phyloP scores from a whole-genome alignment of 805 yeast species.

The Yamadazyma philogaea region DNA sequence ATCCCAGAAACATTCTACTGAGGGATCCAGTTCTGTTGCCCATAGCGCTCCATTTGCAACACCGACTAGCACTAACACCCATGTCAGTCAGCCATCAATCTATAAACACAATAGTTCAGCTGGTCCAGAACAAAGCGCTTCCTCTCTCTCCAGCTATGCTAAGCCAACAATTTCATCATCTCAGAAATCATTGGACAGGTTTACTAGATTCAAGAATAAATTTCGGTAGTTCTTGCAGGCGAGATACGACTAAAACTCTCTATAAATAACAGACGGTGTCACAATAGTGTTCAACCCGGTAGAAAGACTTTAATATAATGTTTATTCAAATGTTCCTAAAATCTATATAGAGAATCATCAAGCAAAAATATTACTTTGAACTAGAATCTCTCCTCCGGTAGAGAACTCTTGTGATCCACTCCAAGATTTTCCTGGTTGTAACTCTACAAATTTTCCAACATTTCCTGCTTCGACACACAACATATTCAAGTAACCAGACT shows the following conservation, averaged over 20 bases:
- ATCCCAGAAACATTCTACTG: constrained; percentile 17
- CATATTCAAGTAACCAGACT: constrained; percentile 79
- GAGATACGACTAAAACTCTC: neutral
- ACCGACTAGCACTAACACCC: constrained; percentile 8
- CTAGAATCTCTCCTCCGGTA: constrained; percentile 58
- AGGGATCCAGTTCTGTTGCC: constrained; percentile 12
- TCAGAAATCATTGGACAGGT: constrained; percentile 35
- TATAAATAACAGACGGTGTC: neutral
- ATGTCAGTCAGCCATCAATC: constrained; percentile 3
- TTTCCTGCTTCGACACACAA: constrained; percentile 94
- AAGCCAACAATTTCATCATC: constrained; percentile 42
- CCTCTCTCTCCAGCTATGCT: constrained; percentile 17
- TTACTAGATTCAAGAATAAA: constrained; percentile 32
- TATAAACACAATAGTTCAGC: neutral
- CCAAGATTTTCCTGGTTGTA: constrained; percentile 78
- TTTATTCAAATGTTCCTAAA: neutral
- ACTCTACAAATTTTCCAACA: constrained; percentile 62
- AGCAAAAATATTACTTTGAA: constrained; percentile 47
- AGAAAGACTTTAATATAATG: neutral
- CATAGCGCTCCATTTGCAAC: constrained; percentile 16
- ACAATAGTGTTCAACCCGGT: neutral
- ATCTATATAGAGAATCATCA: neutral
- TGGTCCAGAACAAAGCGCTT: neutral
- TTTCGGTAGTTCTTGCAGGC: constrained; percentile 18
- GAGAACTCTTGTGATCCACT: constrained; percentile 60